These are phyloP conservation scores for Pulveroboletus sp. DNA, from an alignment of 768 basidiomycete species.

Conservation along the genomic window DNA sequence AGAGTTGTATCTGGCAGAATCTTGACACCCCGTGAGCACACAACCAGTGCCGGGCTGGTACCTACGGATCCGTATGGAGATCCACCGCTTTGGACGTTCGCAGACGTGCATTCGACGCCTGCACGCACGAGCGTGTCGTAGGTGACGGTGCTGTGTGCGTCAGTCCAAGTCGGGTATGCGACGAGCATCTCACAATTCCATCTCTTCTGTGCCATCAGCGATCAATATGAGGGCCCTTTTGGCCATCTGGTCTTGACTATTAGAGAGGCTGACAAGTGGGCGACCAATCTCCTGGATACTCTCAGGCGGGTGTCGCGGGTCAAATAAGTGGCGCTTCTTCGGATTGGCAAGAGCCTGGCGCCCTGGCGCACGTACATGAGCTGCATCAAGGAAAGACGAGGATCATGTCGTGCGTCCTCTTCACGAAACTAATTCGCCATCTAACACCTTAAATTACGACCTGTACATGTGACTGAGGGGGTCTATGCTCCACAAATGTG, in stretches of 20 bases:
- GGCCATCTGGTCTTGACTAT: constrained; percentile 15
- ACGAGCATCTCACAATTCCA: constrained; percentile 56
- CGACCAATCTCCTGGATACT: not conserved
- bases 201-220: constrained; percentile 83
- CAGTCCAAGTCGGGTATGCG: not conserved
- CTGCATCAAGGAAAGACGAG: not conserved
- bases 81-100: constrained; percentile 45
- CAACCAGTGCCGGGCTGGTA: constrained; percentile 45
- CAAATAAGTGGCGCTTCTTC: not conserved
- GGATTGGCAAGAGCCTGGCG: not conserved
- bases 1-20: constrained; percentile 64
- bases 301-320: not conserved
- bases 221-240: constrained; percentile 61
- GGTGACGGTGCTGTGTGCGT: constrained; percentile 56
- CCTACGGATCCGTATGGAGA: constrained; percentile 22
- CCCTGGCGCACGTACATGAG: not conserved
- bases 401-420: too few relatives aligned
- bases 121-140: constrained; percentile 82
- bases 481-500: not conserved
- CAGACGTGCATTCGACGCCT: constrained; percentile 62
- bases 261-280: not conserved
- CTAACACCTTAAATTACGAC: not conserved
- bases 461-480: not conserved
- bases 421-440: not conserved
- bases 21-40: constrained; percentile 67